Evolutionary conservation across 2,329 filamentous ascomycete genomes (phyloP), one percentile per base, ranked within the genome.

Genomic region (Sclerotinia spermophila): DNA sequence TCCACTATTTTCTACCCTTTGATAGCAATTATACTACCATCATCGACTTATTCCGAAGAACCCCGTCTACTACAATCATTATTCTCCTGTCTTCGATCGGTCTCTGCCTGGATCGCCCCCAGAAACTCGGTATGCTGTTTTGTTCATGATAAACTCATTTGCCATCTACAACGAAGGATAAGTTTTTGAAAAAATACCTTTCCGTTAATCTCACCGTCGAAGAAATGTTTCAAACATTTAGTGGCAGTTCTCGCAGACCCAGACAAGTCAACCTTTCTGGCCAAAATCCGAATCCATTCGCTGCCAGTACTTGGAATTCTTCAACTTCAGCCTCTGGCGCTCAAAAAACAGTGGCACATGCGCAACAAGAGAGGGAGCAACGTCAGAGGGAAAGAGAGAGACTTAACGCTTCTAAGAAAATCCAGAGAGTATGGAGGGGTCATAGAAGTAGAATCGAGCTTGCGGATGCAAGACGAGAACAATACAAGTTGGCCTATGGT

Each of bases 221-320:
- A 79, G 79, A 79, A 76, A 97, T 97, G 95, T 96, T 96, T 82
- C 90, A 92, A 73, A 94, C 92, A 68, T 99, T 99, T 83, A 96
- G 92, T 35, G 96, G 96, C 76, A 92, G 83, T 81, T 92, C 93
- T 77, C 90, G 93, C 78, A 92, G 92, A 75, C 90, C 91, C 73
- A 90, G 96, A 75, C 94, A 97, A 80, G 93, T 98, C 79, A 97
- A 98, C 82, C 90, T 99, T 73, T 96, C 93, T 75, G 96, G 94
- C 73, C 91, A 94, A 76, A 88, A 88, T 74, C 84, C 85, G 66
- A 97, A 97, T 78, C 93, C 94, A 5, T 97, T 96, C 80, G 89
- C 86, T 72, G 87, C 87, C 75, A 85, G 85, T 44, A 83, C 85
- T 56, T 88, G 89, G 84, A 65, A 53, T 24, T 27, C 61, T 13